phyloP scores from a whole-genome alignment of 2,329 filamentous ascomycete species.

The Clathrospora elynae region DNA sequence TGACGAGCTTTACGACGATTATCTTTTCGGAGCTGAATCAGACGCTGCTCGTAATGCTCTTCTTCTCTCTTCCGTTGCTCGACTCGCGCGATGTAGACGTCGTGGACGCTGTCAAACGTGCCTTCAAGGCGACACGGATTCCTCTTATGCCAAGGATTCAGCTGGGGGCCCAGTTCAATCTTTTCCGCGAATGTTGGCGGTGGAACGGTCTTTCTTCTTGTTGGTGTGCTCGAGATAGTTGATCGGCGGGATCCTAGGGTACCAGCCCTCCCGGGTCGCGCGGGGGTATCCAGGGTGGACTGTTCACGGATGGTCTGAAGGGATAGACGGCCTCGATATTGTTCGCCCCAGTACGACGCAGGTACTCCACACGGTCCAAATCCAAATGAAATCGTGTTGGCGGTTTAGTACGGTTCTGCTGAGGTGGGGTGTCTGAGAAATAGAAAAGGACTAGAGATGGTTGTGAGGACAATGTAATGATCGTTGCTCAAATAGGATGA shows the following conservation, averaged over 20 bases:
- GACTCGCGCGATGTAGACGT: slow-evolving; percentile 6
- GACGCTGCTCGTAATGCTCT: slow-evolving; percentile 11
- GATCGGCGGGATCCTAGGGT: slow-evolving; percentile 9
- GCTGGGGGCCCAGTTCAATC: slow-evolving; percentile 9
- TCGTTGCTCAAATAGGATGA: slow-evolving; percentile 11
- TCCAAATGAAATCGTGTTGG: slow-evolving; percentile 18
- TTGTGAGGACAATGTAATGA: not conserved
- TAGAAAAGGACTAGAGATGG: not conserved
- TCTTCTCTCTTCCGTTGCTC: slow-evolving; percentile 9
- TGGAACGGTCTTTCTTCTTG: slow-evolving; percentile 3
- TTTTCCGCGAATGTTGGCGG: slow-evolving; percentile 13
- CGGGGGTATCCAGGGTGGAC: slow-evolving; percentile 13
- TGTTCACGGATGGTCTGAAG: slow-evolving; percentile 12
- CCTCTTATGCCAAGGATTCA: slow-evolving; percentile 12
- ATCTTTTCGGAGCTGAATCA: slow-evolving; percentile 12
- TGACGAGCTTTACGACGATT: slow-evolving; percentile 18
- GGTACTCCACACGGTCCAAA: slow-evolving; percentile 16
- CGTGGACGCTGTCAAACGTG: slow-evolving; percentile 1
- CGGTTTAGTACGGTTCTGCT: slow-evolving; percentile 4
- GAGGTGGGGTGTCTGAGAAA: not conserved
- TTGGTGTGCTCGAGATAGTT: slow-evolving; percentile 6
- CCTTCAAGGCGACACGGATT: slow-evolving; percentile 6
- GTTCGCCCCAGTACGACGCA: slow-evolving; percentile 9
- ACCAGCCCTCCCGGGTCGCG: slow-evolving; percentile 9
- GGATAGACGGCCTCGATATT: not conserved